Conservation (phyloP, 306 rosid genomes). For the Cicer judaicum region DNA sequence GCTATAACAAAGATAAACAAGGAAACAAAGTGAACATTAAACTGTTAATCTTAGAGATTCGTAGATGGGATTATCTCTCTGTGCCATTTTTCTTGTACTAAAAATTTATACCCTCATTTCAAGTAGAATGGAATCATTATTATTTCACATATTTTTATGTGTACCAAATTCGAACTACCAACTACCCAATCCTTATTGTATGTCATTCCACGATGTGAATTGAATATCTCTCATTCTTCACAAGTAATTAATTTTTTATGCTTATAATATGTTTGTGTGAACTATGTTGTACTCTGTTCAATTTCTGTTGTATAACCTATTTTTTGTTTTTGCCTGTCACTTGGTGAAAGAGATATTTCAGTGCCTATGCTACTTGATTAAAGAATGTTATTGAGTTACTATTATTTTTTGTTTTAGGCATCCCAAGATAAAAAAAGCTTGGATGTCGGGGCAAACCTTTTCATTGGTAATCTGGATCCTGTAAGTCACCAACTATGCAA, state of each 20-base stretch:
- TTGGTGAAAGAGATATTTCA: conserved; percentile 15
- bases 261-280: conserved; percentile 13
- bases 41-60: neutral
- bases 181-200: neutral
- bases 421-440: conserved; percentile 97
- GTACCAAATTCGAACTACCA: neutral
- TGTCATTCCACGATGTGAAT: conserved; percentile 13
- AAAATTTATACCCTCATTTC: neutral
- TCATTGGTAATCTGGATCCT: conserved; percentile 94
- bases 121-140: neutral
- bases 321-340: conserved; percentile 5
- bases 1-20: neutral
- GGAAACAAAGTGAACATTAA: neutral
- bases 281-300: conserved; percentile 8
- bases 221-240: conserved; percentile 3
- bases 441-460: conserved; percentile 98
- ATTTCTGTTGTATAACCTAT: conserved; percentile 16
- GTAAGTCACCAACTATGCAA: conserved; percentile 56
- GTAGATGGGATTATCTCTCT: neutral
- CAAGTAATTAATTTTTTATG: neutral
- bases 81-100: neutral
- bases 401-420: conserved; percentile 60
- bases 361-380: conserved; percentile 23
- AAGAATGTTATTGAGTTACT: conserved; percentile 10
- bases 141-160: neutral